Percentiles rank a stretch among this genome's conserved stretches.
Conservation (phyloP, 1,284 basidiomycete species). For the Phenoliferia sp. region DNA sequence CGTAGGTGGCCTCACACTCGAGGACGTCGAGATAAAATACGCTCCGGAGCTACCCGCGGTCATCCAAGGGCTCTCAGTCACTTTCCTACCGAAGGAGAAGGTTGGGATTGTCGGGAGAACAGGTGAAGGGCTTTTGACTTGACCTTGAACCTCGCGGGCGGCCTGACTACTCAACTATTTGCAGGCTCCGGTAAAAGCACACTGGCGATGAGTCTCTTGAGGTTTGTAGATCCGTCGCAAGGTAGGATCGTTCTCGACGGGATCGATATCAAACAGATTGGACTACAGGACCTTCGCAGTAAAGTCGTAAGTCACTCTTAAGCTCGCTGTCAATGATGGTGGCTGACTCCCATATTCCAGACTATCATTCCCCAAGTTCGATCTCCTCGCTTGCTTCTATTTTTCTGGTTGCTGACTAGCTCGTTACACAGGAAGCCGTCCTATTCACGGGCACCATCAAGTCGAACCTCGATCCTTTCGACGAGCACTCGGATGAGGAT, state of each 20-base stretch:
- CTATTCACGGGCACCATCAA: slow-evolving; percentile 81
- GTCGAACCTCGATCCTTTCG: slow-evolving; percentile 82
- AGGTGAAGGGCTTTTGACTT: slow-evolving; percentile 48
- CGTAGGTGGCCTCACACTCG: slow-evolving; percentile 47
- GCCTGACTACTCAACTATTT: slow-evolving; percentile 9
- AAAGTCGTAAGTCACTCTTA: neutral
- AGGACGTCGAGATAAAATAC: slow-evolving; percentile 69
- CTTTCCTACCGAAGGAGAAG: slow-evolving; percentile 66
- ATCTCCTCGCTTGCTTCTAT: slow-evolving; percentile 27
- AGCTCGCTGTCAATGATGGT: slow-evolving; percentile 20
- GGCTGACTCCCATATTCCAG: slow-evolving; percentile 38
- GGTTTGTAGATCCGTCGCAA: slow-evolving; percentile 76
- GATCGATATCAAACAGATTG: slow-evolving; percentile 81
- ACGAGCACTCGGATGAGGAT: slow-evolving; percentile 73
- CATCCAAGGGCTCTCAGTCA: slow-evolving; percentile 71
- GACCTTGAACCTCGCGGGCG: neutral
- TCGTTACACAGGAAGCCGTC: slow-evolving; percentile 53
- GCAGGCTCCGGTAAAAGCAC: slow-evolving; percentile 66
- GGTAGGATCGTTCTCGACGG: slow-evolving; percentile 82
- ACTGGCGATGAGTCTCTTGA: slow-evolving; percentile 71
- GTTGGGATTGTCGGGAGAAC: slow-evolving; percentile 55
- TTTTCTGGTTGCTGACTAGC: neutral
- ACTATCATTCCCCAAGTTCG: slow-evolving; percentile 77
- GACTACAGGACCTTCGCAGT: slow-evolving; percentile 69
- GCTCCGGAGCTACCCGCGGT: slow-evolving; percentile 78